Conservation (phyloP, 2,329 filamentous ascomycete genomes). For the Phialemoniopsis sp. region DNA sequence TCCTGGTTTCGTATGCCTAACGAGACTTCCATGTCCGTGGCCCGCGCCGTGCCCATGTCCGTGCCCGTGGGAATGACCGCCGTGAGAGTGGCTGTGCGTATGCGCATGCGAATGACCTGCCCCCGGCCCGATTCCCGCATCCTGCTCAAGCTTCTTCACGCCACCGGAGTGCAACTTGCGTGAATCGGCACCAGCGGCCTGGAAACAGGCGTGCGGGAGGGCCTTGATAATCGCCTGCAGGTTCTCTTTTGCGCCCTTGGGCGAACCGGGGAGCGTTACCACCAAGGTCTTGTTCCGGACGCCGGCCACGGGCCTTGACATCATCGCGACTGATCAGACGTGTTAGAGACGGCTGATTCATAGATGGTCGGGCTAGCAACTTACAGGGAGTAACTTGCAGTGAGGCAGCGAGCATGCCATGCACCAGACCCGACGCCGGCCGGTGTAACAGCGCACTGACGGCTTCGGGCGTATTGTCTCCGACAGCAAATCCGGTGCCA, state of each 20-base stretch:
- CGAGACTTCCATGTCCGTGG: constrained; percentile 61
- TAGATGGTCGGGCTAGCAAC: constrained; percentile 21
- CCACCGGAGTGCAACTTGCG: constrained; percentile 76
- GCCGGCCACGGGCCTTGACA: constrained; percentile 91
- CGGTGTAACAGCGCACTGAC: constrained; percentile 76
- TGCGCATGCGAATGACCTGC: constrained; percentile 40
- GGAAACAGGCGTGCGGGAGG: constrained; percentile 91
- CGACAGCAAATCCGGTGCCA: constrained; percentile 84
- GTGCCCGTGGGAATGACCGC: constrained; percentile 48
- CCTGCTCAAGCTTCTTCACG: constrained; percentile 75
- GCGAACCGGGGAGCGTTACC: constrained; percentile 87
- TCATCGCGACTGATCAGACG: constrained; percentile 73
- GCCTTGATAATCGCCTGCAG: constrained; percentile 82
- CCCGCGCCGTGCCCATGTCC: constrained; percentile 49
- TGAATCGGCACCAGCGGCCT: constrained; percentile 81
- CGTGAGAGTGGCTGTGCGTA: constrained; percentile 35
- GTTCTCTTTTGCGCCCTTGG: constrained; percentile 93
- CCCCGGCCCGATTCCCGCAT: constrained; percentile 59
- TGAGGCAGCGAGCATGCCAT: constrained; percentile 88
- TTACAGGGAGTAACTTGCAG: constrained; percentile 84
- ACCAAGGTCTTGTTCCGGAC: constrained; percentile 78
- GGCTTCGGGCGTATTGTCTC: constrained; percentile 86
- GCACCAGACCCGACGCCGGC: constrained; percentile 85
- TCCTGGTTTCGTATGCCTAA: constrained; percentile 67
- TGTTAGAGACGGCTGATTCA: constrained; percentile 13